A percentile compares a stretch with the other conserved stretches of the same genome.
Conservation (phyloP, 148 eudicot species). For the Nepenthes mirabilis region DNA sequence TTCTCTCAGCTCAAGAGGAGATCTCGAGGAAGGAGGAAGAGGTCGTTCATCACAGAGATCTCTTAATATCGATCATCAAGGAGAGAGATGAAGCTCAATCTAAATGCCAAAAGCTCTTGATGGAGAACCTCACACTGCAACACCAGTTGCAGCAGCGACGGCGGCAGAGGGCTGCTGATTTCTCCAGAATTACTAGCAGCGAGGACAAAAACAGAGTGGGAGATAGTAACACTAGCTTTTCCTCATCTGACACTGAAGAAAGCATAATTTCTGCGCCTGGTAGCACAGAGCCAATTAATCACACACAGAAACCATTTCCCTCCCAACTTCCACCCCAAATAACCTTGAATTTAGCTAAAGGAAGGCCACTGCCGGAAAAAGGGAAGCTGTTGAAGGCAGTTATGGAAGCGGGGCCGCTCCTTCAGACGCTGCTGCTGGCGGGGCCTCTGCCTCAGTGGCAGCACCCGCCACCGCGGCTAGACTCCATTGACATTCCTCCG, state of each 20-base stretch:
- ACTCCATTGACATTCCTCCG: conserved; percentile 66
- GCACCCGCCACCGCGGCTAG: conserved; percentile 76
- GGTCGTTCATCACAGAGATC: conserved; percentile 35
- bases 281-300: background rate
- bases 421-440: conserved; percentile 66
- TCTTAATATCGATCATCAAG: conserved; percentile 35
- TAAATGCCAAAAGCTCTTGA: conserved; percentile 30
- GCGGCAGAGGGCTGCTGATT: conserved; percentile 6
- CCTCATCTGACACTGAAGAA: conserved; percentile 26
- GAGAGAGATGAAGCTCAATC: conserved; percentile 72
- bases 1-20: conserved; percentile 56
- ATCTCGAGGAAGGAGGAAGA: conserved; percentile 75
- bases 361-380: conserved; percentile 59
- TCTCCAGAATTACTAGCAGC: conserved; percentile 13
- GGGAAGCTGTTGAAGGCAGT: conserved; percentile 77
- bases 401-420: conserved; percentile 85
- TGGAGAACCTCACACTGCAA: conserved; percentile 40
- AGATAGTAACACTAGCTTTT: conserved; percentile 14
- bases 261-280: conserved; percentile 12
- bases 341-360: conserved; percentile 15
- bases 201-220: conserved; percentile 11
- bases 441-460: conserved; percentile 91
- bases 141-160: conserved; percentile 17
- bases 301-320: conserved; percentile 2
- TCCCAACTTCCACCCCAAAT: conserved; percentile 20